These are phyloP conservation scores for Cicer cuneatum DNA, from an alignment of 306 rosid genomes.

Conservation along the genomic window DNA sequence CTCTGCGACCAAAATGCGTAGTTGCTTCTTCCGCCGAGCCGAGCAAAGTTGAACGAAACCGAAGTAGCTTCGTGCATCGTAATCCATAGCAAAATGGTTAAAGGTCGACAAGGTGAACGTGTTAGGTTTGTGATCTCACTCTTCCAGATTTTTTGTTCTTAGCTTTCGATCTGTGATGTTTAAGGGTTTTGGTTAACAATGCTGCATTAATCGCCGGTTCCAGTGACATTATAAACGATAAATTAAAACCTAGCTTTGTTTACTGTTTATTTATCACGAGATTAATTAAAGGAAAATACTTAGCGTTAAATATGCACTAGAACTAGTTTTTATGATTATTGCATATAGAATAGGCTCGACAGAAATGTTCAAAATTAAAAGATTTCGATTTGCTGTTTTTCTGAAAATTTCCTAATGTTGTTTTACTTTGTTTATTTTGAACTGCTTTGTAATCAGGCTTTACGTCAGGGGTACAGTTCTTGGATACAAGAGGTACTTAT, in stretches of 20 bases:
- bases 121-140: constrained; percentile 59
- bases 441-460: constrained; percentile 59
- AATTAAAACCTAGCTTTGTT: background rate
- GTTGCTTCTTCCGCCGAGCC: constrained; percentile 2
- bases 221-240: background rate
- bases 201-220: background rate
- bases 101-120: constrained; percentile 94
- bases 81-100: constrained; percentile 60
- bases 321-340: background rate
- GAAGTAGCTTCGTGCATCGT: constrained; percentile 9
- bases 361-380: background rate
- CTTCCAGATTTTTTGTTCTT: background rate
- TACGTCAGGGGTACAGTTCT: constrained; percentile 82
- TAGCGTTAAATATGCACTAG: background rate
- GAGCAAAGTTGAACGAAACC: background rate
- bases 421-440: constrained; percentile 22
- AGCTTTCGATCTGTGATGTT: background rate
- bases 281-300: background rate
- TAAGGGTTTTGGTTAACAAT: background rate
- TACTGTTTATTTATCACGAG: background rate
- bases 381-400: background rate
- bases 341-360: background rate
- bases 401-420: background rate
- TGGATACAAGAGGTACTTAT: constrained; percentile 84
- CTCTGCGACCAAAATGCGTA: background rate